Base-by-base conservation (phyloP, 2,329 filamentous ascomycete genomes). In the Monilinia fructigena region DNA sequence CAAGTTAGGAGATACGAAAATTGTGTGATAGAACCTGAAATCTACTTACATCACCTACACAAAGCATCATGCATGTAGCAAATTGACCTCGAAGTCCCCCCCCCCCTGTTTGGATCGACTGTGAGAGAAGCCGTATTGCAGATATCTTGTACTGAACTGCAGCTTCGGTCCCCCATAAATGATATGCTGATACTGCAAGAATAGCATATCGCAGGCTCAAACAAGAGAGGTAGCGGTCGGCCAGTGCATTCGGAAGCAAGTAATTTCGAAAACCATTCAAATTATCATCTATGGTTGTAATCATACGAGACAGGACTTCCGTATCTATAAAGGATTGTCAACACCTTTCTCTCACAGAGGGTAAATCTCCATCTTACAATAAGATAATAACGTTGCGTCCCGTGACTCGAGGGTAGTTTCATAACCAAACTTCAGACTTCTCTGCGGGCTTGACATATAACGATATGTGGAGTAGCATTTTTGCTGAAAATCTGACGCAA, bases 61-160 rank as follows among this genome's bases (percentile, higher is more conserved):
- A 82, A 8, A 82, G 76, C 80, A 83, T 82, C 81, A 82, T 81
- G 10, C 79, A 81, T 16, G 80, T 78, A 18, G 81, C 80, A 61
- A 82, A 75, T 66, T 81, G 80, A 70, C 18, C 56, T 38, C 56
- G 52, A 52, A 59, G 72, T 70, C 40, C 62, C 20, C 53, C 59
- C n/a, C 45, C 59, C n/a, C 58, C 58, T 45, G 40, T 35, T 23
- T 63, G 58, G 23, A 82, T 71, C 4, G 79, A 80, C 11, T 76
- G 76, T 26, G 75, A 78, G 23, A 83, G 70, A 12, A 76, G 72
- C 23, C 76, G 75, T 48, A 82, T 78, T 0, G 81, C 80, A 23
- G 75, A 75, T 4, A 76, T 71, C 69, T 82, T 82, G 68, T 81
- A 79, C 5, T 75, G 74, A 47, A 82, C 69, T 18, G 81, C 80